These are phyloP conservation scores for Fraxinus albicans DNA, from an alignment of 305 asterid species.

Conservation along the genomic window DNA sequence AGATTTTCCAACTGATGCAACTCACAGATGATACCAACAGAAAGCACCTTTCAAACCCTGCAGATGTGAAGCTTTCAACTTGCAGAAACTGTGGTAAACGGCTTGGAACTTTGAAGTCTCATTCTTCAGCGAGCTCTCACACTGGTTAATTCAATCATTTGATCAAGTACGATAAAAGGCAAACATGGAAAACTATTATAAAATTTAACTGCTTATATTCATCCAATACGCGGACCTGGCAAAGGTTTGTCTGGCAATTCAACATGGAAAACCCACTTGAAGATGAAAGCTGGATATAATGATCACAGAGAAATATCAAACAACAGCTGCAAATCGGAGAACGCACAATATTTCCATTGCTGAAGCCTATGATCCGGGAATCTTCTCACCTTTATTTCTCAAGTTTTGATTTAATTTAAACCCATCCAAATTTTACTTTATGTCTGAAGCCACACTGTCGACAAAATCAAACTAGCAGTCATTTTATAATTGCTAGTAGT, in stretches of 20 bases:
- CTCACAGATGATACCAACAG: background rate
- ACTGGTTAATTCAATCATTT: conserved; percentile 47
- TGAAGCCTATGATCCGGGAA: conserved; percentile 25
- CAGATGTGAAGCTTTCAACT: conserved; percentile 72
- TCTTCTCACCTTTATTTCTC: conserved; percentile 84
- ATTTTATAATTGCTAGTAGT: background rate
- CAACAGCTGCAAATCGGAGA: conserved; percentile 15
- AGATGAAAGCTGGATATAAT: background rate
- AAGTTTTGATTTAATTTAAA: conserved; percentile 52
- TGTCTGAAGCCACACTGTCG: conserved; percentile 70
- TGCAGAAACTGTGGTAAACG: conserved; percentile 60
- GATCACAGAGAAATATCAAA: conserved; percentile 10
- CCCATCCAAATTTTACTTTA: conserved; percentile 70
- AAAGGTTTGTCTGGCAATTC: conserved; percentile 70
- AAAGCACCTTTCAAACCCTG: conserved; percentile 68
- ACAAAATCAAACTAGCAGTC: conserved; percentile 20
- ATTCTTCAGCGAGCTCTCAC: conserved; percentile 75
- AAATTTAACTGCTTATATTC: conserved; percentile 18
- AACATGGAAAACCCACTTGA: conserved; percentile 22
- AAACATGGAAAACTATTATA: conserved; percentile 20
- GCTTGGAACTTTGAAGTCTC: conserved; percentile 72
- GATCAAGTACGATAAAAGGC: conserved; percentile 21
- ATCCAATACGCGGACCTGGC: conserved; percentile 49
- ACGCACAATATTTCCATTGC: conserved; percentile 8
- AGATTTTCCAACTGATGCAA: background rate